Evolutionary conservation across 1,284 basidiomycete genomes (phyloP).

Genomic region (Schizophyllum amplum): DNA sequence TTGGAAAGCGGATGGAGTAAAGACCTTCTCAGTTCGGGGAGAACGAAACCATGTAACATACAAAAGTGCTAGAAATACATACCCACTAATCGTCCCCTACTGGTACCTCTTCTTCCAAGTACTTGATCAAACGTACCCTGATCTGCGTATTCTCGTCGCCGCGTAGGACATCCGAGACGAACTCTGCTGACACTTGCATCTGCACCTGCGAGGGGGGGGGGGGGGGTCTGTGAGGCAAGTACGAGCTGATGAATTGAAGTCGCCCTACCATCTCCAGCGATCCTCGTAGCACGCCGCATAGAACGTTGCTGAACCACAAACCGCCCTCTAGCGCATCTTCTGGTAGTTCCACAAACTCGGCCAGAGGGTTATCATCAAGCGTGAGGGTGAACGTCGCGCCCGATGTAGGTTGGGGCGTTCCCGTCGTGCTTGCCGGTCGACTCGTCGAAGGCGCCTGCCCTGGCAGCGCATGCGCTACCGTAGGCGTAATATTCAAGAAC

Average conservation of each 20-base stretch:
- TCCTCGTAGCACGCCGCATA: constrained; percentile 91
- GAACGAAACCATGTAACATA: background rate
- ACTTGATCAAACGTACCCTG: constrained; percentile 82
- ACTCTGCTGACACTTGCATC: constrained; percentile 90
- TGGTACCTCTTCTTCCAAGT: constrained; percentile 91
- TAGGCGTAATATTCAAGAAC: constrained; percentile 91
- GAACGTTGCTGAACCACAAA: constrained; percentile 94
- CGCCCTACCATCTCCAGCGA: constrained; percentile 89
- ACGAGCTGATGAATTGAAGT: constrained; percentile 5
- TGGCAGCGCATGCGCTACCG: constrained; percentile 61
- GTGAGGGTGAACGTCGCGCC: constrained; percentile 72
- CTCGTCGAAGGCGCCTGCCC: constrained; percentile 38
- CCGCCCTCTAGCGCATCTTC: constrained; percentile 89
- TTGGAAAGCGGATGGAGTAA: background rate
- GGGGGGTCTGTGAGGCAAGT: constrained; percentile 6
- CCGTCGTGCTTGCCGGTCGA: constrained; percentile 34
- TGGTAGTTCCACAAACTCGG: constrained; percentile 96
- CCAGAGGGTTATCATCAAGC: constrained; percentile 93
- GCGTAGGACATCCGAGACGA: constrained; percentile 84
- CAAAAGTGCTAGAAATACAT: constrained; percentile 3
- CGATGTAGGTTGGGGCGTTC: constrained; percentile 26
- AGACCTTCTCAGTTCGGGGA: background rate
- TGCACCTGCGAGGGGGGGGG: constrained; percentile 60
- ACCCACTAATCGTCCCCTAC: constrained; percentile 61
- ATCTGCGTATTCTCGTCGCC: constrained; percentile 96